Evolutionary conservation across 331 rosid species (phyloP), one percentile per base, ranked within the genome.

Genomic region (Spiraea crenata): DNA sequence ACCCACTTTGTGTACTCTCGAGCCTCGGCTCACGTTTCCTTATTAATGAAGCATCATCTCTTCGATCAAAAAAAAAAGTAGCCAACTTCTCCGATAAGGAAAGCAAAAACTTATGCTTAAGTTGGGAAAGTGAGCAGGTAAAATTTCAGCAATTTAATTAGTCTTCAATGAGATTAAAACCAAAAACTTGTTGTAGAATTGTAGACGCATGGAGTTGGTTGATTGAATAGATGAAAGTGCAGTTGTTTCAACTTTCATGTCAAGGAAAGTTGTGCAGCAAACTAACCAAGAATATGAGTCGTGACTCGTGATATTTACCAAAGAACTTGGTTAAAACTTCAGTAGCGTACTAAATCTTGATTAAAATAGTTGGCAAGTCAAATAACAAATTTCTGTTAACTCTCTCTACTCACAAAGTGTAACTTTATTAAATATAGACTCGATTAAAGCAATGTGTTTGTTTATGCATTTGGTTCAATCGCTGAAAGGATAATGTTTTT

Each of bases 291-390:
- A 57, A 25, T 9, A 9, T n/a, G n/a, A n/a, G n/a, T n/a, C 52
- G 52, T 65, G 7, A 42, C 9, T 41, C 42, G 49, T 49, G 41
- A 46, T 45, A 70, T 39, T 58, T 8, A 47, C 58, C 56, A 44
- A 12, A 55, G 79, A 62, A 58, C 42, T 12, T 57, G 35, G 42
- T 5, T 25, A n/a, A 35, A 44, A 65, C 64, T 76, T 84, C 84
- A 83, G 83, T 78, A 80, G 71, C 47, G 46, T 80, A 80, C 86
- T 71, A 78, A 84, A 86, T 72, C 34, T 79, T 62, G 31, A 70
- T 72, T 72, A 63, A 73, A 84, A 52, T 74, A 12, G 34, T 42
- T 42, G 62, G 57, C 51, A 48, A 56, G 81, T 73, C 37, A 73
- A 78, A 58, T 71, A 63, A 57, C 66, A 61, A 38, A 61, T n/a